These are phyloP conservation scores for Xylaria flabelliformis DNA, from an alignment of 495 filamentous ascomycete species.

Conservation along the genomic window DNA sequence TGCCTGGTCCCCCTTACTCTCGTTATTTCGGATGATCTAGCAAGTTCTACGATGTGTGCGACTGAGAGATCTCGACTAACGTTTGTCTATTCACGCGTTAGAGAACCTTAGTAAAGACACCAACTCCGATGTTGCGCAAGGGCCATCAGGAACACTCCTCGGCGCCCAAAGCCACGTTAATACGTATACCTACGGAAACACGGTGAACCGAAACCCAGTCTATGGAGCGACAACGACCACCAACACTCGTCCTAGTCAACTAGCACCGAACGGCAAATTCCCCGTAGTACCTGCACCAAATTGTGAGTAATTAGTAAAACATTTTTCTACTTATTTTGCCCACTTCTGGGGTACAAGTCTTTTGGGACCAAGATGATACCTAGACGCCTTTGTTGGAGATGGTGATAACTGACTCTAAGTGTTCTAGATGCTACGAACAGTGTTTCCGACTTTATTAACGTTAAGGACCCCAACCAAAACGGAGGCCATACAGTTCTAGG, in stretches of 20 bases:
- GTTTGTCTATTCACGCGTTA: too few relatives aligned
- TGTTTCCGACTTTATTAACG: slow-evolving; percentile 49
- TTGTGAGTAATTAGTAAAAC: neutral
- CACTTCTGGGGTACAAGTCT: neutral
- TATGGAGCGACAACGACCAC: slow-evolving; percentile 58
- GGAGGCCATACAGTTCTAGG: slow-evolving; percentile 47
- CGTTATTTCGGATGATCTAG: too few relatives aligned
- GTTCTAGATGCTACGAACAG: neutral
- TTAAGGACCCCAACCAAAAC: slow-evolving; percentile 52
- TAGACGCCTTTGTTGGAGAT: neutral
- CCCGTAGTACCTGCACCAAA: slow-evolving; percentile 46
- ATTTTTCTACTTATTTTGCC: neutral
- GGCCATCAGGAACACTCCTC: slow-evolving; percentile 36
- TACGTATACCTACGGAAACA: slow-evolving; percentile 57
- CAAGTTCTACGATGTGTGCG: too few relatives aligned
- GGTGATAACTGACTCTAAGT: neutral
- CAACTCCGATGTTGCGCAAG: slow-evolving; percentile 40
- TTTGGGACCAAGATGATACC: neutral
- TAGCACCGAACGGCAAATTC: slow-evolving; percentile 45
- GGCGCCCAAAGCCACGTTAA: slow-evolving; percentile 35
- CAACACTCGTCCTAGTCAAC: slow-evolving; percentile 34
- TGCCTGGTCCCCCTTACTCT: too few relatives aligned
- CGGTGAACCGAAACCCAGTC: slow-evolving; percentile 63
- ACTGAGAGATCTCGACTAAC: too few relatives aligned
- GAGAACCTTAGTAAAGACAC: slow-evolving; percentile 52